Conservation (phyloP, 176 grass and related monocot genomes). For the Triticum turgidum region DNA sequence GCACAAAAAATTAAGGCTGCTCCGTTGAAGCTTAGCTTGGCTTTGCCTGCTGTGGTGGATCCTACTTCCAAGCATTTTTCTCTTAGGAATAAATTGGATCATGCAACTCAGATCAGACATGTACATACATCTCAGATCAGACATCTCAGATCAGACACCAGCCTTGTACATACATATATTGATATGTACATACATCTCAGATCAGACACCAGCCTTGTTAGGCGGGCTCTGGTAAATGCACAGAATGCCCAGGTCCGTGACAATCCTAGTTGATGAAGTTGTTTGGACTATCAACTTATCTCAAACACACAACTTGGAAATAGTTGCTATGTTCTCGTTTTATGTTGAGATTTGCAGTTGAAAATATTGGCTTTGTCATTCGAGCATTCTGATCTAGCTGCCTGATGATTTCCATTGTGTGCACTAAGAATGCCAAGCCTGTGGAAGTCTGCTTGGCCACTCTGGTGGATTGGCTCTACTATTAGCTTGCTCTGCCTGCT, state of each 20-base stretch:
- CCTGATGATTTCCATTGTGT: neutral
- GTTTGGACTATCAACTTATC: neutral
- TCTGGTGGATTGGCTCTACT: neutral
- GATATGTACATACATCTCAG: no score
- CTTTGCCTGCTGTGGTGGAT: neutral
- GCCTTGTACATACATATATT: no score
- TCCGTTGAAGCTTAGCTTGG: neutral
- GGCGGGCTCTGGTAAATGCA: neutral
- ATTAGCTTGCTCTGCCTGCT: neutral
- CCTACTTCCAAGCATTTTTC: neutral
- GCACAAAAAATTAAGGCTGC: neutral
- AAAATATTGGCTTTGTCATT: neutral
- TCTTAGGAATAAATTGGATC: neutral
- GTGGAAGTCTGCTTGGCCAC: slow-evolving; percentile 6
- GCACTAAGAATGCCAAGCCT: neutral
- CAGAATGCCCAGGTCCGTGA: neutral
- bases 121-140: no score
- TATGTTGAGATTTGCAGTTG: neutral
- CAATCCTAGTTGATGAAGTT: neutral
- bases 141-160: no score
- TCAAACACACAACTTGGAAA: neutral
- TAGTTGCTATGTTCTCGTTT: neutral
- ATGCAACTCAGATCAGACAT: neutral
- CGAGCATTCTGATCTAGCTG: neutral
- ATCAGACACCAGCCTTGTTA: no score